Evolutionary conservation across 1,139 yeast species (phyloP), one percentile per base, ranked within the genome.

Genomic region (Protomyces inundatus): DNA sequence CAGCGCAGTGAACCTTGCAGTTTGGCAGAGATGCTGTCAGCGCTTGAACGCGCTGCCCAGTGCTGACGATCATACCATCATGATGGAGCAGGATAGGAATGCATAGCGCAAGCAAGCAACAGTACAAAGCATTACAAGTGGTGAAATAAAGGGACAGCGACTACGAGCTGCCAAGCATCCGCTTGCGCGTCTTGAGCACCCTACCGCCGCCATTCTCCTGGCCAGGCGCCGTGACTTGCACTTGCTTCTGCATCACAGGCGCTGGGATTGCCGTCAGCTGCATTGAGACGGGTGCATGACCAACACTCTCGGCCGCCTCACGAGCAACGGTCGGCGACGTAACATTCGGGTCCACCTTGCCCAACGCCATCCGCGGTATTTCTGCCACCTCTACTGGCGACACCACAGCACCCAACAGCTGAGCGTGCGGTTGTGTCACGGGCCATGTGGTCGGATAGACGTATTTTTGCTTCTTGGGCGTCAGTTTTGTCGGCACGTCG

Each of bases 381-480:
- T 42, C 56, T 33, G 52, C 57, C 32, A 23, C 45, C 30, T 33
- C 59, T 23, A 23, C 23, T 2, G 23, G 23, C 23, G 23, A 23
- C n/a, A 40, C 12, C 10, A 39, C 23, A 34, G 35, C 48, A n/a
- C 56, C 56, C 14, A 64, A 53, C n/a, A 64, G 46, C 35, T 64
- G 66, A 6, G 55, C 56, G 36, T 64, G 66, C 12, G 62, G 46
- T 60, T 32, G 14, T 23, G 66, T 64, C n/a, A 53, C 37, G 9
- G 51, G 48, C 66, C 66, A 64, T 16, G 65, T 40, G 14, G 61
- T 14, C 3, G 66, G 61, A 55, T 64, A 64, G 12, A 16, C 33
- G 42, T 62, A 64, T 12, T 40, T 60, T 35, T 63, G 58, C 59
- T 68, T 68, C 58, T 63, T 66, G 7, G 70, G 70, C 7, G 70